Evolutionary conservation across 441 rosid genomes (phyloP).

Genomic region (Adansonia gregorii): DNA sequence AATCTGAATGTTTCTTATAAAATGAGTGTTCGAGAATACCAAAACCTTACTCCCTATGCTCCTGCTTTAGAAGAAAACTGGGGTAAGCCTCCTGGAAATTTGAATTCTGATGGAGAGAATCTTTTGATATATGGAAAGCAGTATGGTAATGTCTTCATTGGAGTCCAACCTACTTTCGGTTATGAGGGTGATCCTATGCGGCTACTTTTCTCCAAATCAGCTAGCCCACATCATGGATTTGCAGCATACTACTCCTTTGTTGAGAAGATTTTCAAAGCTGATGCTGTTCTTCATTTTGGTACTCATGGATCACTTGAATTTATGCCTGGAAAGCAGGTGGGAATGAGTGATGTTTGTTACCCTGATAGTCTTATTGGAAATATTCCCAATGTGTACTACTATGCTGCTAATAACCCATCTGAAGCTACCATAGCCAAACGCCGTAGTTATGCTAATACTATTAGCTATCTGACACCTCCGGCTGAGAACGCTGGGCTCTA

Average conservation of each 20-base stretch:
- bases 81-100: constrained; percentile 98
- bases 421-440: constrained; percentile 99
- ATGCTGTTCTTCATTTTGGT: constrained; percentile 96
- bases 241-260: constrained; percentile 96
- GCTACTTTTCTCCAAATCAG: constrained; percentile 93
- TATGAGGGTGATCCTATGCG: constrained; percentile 99
- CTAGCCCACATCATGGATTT: constrained; percentile 97
- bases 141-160: constrained; percentile 93
- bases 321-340: constrained; percentile 99
- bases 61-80: constrained; percentile 90
- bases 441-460: constrained; percentile 96
- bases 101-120: constrained; percentile 94
- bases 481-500: constrained; percentile 99
- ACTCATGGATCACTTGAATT: constrained; percentile 98
- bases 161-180: constrained; percentile 98
- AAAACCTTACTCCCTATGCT: constrained; percentile 81
- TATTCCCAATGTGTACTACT: constrained; percentile 93
- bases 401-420: constrained; percentile 96
- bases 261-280: constrained; percentile 94
- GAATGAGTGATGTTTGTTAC: constrained; percentile 95
- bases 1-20: constrained; percentile 88
- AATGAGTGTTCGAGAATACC: constrained; percentile 90
- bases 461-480: constrained; percentile 96
- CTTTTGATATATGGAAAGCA: constrained; percentile 91
- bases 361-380: constrained; percentile 98